phyloP scores from a whole-genome alignment of 768 basidiomycete species.

The Tricholoma saponaceum region DNA sequence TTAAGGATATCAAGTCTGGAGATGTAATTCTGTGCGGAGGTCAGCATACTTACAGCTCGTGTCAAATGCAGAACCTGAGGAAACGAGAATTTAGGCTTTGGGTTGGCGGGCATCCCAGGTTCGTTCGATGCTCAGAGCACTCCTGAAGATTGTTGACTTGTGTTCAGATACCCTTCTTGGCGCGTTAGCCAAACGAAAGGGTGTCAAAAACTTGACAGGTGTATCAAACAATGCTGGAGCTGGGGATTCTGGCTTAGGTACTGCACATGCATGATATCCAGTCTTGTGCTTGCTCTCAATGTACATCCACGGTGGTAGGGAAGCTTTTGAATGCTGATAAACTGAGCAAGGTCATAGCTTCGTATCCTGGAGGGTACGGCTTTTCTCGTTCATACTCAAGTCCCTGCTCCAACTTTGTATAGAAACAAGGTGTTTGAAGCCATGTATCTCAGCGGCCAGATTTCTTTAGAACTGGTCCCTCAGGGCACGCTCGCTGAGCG shows the following conservation, averaged over 20 bases:
- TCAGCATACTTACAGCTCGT: slow-evolving; percentile 29
- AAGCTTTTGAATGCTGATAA: slow-evolving; percentile 72
- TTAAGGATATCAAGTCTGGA: slow-evolving; percentile 79
- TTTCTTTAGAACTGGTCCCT: slow-evolving; percentile 85
- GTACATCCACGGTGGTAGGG: slow-evolving; percentile 37
- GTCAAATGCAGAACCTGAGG: background rate
- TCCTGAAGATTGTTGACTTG: background rate
- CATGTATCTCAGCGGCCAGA: slow-evolving; percentile 74
- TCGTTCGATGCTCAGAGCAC: slow-evolving; percentile 5
- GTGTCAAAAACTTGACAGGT: slow-evolving; percentile 72
- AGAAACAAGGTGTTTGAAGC: slow-evolving; percentile 87
- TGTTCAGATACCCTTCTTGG: slow-evolving; percentile 74
- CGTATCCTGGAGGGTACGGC: slow-evolving; percentile 81
- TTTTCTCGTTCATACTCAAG: background rate
- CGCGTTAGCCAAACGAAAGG: slow-evolving; percentile 70
- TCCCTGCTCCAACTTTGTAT: slow-evolving; percentile 1
- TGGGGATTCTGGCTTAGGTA: slow-evolving; percentile 68
- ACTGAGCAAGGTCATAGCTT: slow-evolving; percentile 80
- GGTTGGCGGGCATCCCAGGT: slow-evolving; percentile 87
- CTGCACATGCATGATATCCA: slow-evolving; percentile 3
- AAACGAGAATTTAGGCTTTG: slow-evolving; percentile 58
- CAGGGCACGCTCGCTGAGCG: slow-evolving; percentile 91
- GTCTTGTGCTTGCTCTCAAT: background rate
- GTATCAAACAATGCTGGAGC: slow-evolving; percentile 88
- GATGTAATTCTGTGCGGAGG: slow-evolving; percentile 79